A percentile compares a stretch with the other conserved stretches of the same genome.
Conservation (phyloP, 2,329 filamentous ascomycete genomes). For the Clonostachys sp. region DNA sequence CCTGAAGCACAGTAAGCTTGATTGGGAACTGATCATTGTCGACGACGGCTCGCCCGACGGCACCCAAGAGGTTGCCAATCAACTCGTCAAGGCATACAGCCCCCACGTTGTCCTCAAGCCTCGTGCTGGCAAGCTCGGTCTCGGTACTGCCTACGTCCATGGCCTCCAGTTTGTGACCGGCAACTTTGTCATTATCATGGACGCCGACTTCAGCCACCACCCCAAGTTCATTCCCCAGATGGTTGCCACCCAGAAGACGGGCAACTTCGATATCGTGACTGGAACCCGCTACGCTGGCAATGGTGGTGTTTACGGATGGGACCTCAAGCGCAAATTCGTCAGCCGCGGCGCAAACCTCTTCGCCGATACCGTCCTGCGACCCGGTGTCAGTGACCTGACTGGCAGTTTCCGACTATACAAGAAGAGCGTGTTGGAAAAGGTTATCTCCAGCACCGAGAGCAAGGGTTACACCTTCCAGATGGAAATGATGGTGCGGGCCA, state of each 20-base stretch:
- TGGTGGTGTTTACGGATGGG: conserved; percentile 93
- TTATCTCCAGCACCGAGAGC: conserved; percentile 80
- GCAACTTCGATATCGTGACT: conserved; percentile 92
- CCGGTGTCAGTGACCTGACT: conserved; percentile 92
- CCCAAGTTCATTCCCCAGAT: conserved; percentile 98
- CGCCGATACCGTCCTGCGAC: conserved; percentile 87
- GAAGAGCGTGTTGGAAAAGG: conserved; percentile 81
- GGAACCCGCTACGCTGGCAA: conserved; percentile 89
- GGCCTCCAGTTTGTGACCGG: conserved; percentile 85
- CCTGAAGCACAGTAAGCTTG: conserved; percentile 61
- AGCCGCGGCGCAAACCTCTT: conserved; percentile 90
- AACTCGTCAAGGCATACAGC: conserved; percentile 82
- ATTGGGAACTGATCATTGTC: conserved; percentile 97
- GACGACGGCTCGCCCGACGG: conserved; percentile 97
- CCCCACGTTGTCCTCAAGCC: conserved; percentile 79
- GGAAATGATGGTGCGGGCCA: conserved; percentile 98
- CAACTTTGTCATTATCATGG: conserved; percentile 99
- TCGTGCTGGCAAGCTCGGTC: conserved; percentile 91
- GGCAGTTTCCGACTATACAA: conserved; percentile 95
- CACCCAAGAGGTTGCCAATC: conserved; percentile 83
- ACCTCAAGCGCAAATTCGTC: conserved; percentile 83
- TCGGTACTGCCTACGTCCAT: conserved; percentile 94
- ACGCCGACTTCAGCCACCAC: conserved; percentile 98
- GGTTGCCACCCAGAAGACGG: conserved; percentile 73
- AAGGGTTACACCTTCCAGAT: conserved; percentile 99